Evolutionary conservation across 2,329 filamentous ascomycete genomes (phyloP).

Genomic region (Penicillium sp.): DNA sequence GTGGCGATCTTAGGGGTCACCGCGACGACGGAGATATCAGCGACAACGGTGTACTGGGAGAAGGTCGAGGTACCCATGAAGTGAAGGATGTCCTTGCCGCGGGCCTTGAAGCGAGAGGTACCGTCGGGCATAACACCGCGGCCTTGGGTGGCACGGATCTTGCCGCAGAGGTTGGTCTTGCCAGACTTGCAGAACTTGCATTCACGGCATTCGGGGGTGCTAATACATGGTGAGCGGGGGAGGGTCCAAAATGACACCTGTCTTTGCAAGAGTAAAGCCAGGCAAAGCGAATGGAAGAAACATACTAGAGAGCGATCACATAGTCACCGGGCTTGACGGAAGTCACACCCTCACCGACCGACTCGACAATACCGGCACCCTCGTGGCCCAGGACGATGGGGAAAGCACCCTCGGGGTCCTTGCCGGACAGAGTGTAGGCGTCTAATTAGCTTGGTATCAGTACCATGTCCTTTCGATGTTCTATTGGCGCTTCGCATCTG

Average conservation of each 20-base stretch:
- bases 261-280: neutral
- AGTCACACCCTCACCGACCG: conserved; percentile 90
- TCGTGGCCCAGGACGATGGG: conserved; percentile 88
- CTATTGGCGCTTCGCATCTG: too few species aligned
- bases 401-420: conserved; percentile 95
- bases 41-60: conserved; percentile 97
- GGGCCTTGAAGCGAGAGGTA: conserved; percentile 90
- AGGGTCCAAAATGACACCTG: neutral
- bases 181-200: conserved; percentile 99
- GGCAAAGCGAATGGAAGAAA: conserved; percentile 10
- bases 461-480: neutral
- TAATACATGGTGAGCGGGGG: conserved; percentile 41
- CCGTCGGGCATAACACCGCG: conserved; percentile 97
- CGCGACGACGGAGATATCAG: conserved; percentile 96
- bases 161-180: conserved; percentile 99
- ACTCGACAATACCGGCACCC: conserved; percentile 89
- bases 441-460: conserved; percentile 51
- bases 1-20: conserved; percentile 89
- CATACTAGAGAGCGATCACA: conserved; percentile 83
- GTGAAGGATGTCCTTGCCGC: conserved; percentile 92
- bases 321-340: conserved; percentile 92
- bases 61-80: conserved; percentile 99
- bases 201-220: conserved; percentile 93
- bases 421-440: conserved; percentile 92
- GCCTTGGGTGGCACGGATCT: conserved; percentile 96